Evolutionary conservation across 2,329 filamentous ascomycete genomes (phyloP).

Genomic region (Fusarium sp.): DNA sequence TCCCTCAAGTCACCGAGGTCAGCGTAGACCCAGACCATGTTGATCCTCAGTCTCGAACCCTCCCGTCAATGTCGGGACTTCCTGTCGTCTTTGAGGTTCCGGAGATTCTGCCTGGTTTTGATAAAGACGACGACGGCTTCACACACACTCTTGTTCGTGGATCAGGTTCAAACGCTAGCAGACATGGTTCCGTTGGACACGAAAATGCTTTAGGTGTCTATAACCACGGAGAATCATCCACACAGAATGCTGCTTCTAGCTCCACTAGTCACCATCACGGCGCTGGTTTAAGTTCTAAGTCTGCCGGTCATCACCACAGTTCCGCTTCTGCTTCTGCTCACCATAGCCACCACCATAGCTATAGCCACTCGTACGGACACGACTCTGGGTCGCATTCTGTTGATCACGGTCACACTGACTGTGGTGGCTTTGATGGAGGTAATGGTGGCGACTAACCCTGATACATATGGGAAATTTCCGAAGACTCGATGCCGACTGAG

Average conservation of each 20-base stretch:
- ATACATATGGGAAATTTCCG: not conserved
- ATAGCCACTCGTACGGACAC: not conserved
- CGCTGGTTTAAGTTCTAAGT: not conserved
- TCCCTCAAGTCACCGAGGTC: not conserved
- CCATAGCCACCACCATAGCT: not conserved
- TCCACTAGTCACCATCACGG: not conserved
- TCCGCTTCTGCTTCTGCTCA: not conserved
- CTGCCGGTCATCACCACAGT: not conserved
- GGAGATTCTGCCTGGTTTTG: not conserved
- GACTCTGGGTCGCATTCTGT: not conserved
- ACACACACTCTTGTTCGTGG: not conserved
- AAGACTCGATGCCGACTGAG: not conserved
- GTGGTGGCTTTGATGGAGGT: not conserved
- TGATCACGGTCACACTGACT: not conserved
- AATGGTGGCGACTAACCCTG: not conserved
- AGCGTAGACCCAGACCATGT: not conserved
- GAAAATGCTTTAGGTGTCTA: not conserved
- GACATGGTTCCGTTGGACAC: not conserved
- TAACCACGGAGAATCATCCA: not conserved
- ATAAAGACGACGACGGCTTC: not conserved
- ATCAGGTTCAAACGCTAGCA: not conserved
- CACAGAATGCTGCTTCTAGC: not conserved
- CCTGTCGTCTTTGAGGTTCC: constrained; percentile 8
- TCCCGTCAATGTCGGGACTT: not conserved
- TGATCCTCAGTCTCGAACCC: not conserved